Conservation (phyloP, 306 rosid genomes). For the Leucaena leucocephala region DNA sequence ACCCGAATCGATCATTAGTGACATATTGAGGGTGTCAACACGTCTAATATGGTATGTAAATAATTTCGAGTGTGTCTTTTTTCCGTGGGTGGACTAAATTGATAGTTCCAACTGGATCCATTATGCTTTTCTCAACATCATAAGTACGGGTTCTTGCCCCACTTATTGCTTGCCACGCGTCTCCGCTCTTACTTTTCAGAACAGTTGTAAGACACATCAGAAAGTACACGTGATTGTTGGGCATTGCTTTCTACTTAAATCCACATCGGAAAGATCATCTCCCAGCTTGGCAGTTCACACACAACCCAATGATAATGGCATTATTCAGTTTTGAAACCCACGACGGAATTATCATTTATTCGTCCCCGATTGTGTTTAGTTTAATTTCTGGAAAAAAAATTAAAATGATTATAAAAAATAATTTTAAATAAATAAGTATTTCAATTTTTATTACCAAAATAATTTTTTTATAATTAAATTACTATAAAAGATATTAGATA, state of each 20-base stretch:
- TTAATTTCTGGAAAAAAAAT: too few relatives aligned
- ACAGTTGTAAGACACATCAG: not conserved
- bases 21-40: too few relatives aligned
- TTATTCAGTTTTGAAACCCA: not conserved
- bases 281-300: constrained; percentile 36
- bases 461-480: too few relatives aligned
- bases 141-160: not conserved
- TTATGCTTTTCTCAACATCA: not conserved
- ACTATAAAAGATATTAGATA: too few relatives aligned
- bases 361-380: too few relatives aligned
- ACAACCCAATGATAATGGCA: not conserved
- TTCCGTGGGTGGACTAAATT: too few relatives aligned
- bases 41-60: too few relatives aligned
- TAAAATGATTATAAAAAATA: too few relatives aligned
- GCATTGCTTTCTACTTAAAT: not conserved
- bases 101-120: not conserved
- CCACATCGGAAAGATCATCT: not conserved
- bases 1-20: not conserved
- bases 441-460: too few relatives aligned
- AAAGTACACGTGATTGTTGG: not conserved
- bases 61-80: too few relatives aligned
- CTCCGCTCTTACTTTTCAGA: not conserved
- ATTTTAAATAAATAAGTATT: too few relatives aligned
- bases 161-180: constrained; percentile 2
- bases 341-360: not conserved